Evolutionary conservation across 1,284 basidiomycete species (phyloP).

Genomic region (Pisolithus thermaeus): DNA sequence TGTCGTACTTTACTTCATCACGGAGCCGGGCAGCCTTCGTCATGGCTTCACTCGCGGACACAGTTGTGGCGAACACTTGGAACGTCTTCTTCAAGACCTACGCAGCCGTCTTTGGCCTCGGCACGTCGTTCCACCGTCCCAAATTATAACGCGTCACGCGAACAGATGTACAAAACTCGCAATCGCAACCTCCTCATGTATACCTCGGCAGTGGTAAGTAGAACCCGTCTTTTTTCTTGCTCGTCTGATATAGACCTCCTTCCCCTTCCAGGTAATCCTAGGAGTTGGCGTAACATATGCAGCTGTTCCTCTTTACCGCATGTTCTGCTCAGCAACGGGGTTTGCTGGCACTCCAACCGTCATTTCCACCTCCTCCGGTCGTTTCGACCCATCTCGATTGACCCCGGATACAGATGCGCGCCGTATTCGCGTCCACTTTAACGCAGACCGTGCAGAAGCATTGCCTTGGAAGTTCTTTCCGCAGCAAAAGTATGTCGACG

Average conservation of each 20-base stretch:
- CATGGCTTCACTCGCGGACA: too few relatives aligned
- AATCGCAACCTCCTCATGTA: slow-evolving; percentile 79
- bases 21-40: too few relatives aligned
- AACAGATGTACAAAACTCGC: slow-evolving; percentile 39
- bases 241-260: neutral
- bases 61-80: too few relatives aligned
- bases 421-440: slow-evolving; percentile 93
- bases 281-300: slow-evolving; percentile 89
- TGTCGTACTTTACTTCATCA: too few relatives aligned
- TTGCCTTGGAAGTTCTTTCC: slow-evolving; percentile 94
- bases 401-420: slow-evolving; percentile 67
- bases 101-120: neutral
- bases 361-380: slow-evolving; percentile 51
- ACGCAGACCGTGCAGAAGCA: slow-evolving; percentile 84
- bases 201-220: slow-evolving; percentile 66
- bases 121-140: neutral
- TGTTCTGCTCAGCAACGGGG: slow-evolving; percentile 97
- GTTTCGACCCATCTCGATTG: slow-evolving; percentile 77
- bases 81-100: neutral
- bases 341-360: slow-evolving; percentile 94
- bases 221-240: neutral
- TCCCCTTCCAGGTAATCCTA: slow-evolving; percentile 58
- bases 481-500: slow-evolving; percentile 84
- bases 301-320: slow-evolving; percentile 94
- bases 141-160: slow-evolving; percentile 24